These are phyloP conservation scores for Hymenoscyphus fraxineus DNA, from an alignment of 2,329 filamentous ascomycete species.

Conservation along the genomic window DNA sequence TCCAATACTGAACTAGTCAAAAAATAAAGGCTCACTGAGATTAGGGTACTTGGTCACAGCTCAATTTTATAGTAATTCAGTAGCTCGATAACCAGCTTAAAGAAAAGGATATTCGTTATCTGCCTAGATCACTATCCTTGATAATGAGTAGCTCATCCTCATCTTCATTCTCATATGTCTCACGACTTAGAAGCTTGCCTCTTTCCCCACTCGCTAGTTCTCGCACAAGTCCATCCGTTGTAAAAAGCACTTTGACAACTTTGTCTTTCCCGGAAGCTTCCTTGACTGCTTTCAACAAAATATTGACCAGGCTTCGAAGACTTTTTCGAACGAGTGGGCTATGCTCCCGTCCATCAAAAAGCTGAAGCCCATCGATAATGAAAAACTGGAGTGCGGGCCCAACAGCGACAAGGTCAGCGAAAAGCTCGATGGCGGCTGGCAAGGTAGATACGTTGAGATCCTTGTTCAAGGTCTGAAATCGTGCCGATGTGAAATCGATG, in stretches of 20 bases:
- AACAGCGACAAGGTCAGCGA: not conserved
- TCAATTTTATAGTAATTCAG: too few species aligned
- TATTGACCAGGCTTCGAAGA: not conserved
- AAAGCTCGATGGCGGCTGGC: not conserved
- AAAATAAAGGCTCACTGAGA: too few species aligned
- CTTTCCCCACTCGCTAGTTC: not conserved
- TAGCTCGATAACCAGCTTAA: too few species aligned
- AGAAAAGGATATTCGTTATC: too few species aligned
- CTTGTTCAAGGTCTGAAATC: not conserved
- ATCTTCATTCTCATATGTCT: not conserved
- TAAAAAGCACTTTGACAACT: not conserved
- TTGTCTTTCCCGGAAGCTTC: not conserved
- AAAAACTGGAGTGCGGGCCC: not conserved
- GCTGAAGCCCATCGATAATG: not conserved
- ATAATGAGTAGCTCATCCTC: conserved; percentile 1
- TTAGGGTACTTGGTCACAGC: too few species aligned
- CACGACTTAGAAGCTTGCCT: not conserved
- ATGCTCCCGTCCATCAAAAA: not conserved
- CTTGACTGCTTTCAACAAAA: not conserved
- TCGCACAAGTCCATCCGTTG: not conserved
- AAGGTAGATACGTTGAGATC: not conserved
- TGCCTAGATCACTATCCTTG: too few species aligned
- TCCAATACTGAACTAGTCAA: too few species aligned
- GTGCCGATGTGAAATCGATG: not conserved
- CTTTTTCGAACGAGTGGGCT: not conserved